Conservation (phyloP, 805 yeast genomes). For the Saturnispora saitoi region DNA sequence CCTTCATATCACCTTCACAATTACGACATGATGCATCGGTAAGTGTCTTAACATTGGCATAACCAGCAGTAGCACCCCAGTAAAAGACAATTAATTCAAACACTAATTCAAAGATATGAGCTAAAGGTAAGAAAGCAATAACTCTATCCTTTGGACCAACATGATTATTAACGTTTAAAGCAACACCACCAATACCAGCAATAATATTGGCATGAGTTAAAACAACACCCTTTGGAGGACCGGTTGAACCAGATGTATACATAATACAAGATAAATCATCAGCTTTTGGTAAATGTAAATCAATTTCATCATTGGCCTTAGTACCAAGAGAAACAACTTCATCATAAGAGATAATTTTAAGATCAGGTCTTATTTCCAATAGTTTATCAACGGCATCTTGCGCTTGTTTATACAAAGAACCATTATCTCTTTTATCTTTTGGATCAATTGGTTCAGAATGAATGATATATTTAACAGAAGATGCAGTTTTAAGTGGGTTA, state of each 20-base stretch:
- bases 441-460: conserved; percentile 55
- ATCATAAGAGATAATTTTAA: conserved; percentile 53
- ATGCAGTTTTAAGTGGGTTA: conserved; percentile 62
- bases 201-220: conserved; percentile 58
- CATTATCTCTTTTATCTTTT: conserved; percentile 55
- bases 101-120: conserved; percentile 89
- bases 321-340: conserved; percentile 63
- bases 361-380: conserved; percentile 63
- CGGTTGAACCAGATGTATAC: conserved; percentile 86
- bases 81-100: conserved; percentile 71
- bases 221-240: conserved; percentile 79
- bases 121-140: conserved; percentile 86
- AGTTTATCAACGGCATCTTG: conserved; percentile 50
- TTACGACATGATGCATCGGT: conserved; percentile 74
- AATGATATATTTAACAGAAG: conserved; percentile 56
- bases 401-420: conserved; percentile 53
- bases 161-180: conserved; percentile 47
- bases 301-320: conserved; percentile 33
- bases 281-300: conserved; percentile 40
- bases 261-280: conserved; percentile 64
- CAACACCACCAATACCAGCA: conserved; percentile 82
- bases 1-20: conserved; percentile 80
- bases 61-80: conserved; percentile 90
- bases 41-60: conserved; percentile 87
- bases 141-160: conserved; percentile 58